Evolutionary conservation across 371 early-diverging fungal genomes (phyloP), one percentile per base, ranked within the genome.

Genomic region (Lichtheimia ramosa): DNA sequence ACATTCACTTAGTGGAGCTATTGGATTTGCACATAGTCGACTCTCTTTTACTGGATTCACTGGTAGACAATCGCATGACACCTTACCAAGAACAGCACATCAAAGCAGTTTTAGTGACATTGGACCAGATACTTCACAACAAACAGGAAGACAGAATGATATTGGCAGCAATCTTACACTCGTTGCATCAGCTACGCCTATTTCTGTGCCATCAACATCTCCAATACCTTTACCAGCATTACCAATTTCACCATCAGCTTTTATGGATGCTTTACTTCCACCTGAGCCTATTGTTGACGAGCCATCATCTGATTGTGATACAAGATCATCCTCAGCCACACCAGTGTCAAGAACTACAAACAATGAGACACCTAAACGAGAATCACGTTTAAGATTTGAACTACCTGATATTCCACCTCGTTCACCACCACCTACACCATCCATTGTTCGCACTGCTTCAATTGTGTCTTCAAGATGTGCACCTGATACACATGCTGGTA

Each of bases 301-400:
- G n/a, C n/a, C n/a, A 53, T 10, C 41, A 16, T 40, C 39, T n/a
- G 34, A 27, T 8, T 34, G 40, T 21, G 53, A 53, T 39, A n/a
- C 15, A 53, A 18, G 40, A 14, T 39, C 14, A 16, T 16, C 34
- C 20, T 18, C 39, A 53, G 24, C 50, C 18, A 49, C 23, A 24
- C 14, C 50, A 24, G 24, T 24, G 14, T 21, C 50, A 18, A 48
- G 27, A 12, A 39, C 34, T 10, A 40, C 53, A 39, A 16, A 14
- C 13, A 53, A 15, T 10, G 23, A 6, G 13, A 18, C 34, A n/a
- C 8, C 16, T 4, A 13, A 16, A 16, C 48, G 68, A 49, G 64
- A 52, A 23, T 58, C 68, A 2, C 62, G 70, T 15, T 58, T 69
- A 2, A 62, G 56, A 41, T 69, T 69, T 34, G 62, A 54, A 16